Evolutionary conservation across 371 early-diverging fungal genomes (phyloP).

Genomic region (Thermomucor indicae-seudaticae): DNA sequence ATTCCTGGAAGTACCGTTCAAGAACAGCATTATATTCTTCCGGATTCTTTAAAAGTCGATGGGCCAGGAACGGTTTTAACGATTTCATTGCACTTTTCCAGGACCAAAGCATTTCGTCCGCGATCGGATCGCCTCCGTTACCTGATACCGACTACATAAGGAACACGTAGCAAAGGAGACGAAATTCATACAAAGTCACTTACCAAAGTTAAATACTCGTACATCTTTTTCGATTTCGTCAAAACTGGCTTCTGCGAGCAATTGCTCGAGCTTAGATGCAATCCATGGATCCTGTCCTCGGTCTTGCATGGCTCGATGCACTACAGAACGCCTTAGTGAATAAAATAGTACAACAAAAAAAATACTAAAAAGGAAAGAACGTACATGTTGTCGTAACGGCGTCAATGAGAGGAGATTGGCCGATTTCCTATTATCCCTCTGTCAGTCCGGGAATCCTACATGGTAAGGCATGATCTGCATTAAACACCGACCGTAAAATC

Average conservation of each 20-base stretch:
- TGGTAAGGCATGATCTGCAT: background rate
- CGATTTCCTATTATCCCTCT: constrained; percentile 9
- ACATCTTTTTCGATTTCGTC: constrained; percentile 17
- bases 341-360: background rate
- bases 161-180: background rate
- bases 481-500: constrained; percentile 29
- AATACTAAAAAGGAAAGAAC: background rate
- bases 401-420: constrained; percentile 9
- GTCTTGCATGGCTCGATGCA: constrained; percentile 23
- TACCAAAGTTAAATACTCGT: constrained; percentile 25
- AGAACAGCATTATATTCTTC: constrained; percentile 20
- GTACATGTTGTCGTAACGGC: constrained; percentile 14
- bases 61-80: constrained; percentile 27
- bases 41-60: constrained; percentile 14
- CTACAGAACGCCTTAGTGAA: constrained; percentile 10
- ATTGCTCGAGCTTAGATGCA: constrained; percentile 19
- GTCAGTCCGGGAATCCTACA: background rate
- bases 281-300: constrained; percentile 32
- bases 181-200: constrained; percentile 1
- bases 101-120: constrained; percentile 34
- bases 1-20: constrained; percentile 31
- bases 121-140: constrained; percentile 23
- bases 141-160: constrained; percentile 7
- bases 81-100: constrained; percentile 36
- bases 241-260: constrained; percentile 21